A percentile compares a stretch with the other conserved stretches of the same genome.
phyloP scores from a whole-genome alignment of 2,329 filamentous ascomycete genomes.

The Aspergillus sp. region DNA sequence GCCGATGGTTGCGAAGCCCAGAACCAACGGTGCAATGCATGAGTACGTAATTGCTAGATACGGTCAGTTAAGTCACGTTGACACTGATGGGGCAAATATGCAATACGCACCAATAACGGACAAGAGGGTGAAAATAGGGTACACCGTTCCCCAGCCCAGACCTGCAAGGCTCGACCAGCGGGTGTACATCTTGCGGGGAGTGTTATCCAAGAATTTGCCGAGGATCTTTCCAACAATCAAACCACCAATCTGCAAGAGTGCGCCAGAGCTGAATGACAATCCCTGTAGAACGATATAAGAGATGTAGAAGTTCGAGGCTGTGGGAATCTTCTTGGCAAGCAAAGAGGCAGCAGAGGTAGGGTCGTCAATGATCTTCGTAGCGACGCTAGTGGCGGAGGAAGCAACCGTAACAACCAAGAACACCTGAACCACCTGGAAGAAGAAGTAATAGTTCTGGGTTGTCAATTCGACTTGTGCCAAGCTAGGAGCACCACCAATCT shows the following conservation, averaged over 20 bases:
- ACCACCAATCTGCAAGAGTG: conserved; percentile 71
- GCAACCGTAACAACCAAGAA: conserved; percentile 84
- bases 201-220: conserved; percentile 72
- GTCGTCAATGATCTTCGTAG: conserved; percentile 61
- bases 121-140: conserved; percentile 79
- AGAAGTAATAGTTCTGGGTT: conserved; percentile 86
- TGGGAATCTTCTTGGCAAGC: conserved; percentile 73
- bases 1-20: conserved; percentile 77
- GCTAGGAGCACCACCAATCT: conserved; percentile 76
- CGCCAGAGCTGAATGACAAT: conserved; percentile 71
- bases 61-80: background rate
- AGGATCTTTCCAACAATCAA: conserved; percentile 72
- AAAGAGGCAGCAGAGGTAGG: conserved; percentile 63
- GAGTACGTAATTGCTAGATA: conserved; percentile 74
- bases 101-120: conserved; percentile 67
- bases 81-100: background rate
- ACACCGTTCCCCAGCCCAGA: conserved; percentile 79
- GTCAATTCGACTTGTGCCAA: conserved; percentile 79
- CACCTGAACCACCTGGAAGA: conserved; percentile 72
- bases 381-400: conserved; percentile 73
- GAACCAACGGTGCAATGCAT: conserved; percentile 79
- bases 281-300: conserved; percentile 95
- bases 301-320: conserved; percentile 90
- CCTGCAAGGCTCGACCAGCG: conserved; percentile 73
- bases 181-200: conserved; percentile 75